A percentile compares a stretch with the other conserved stretches of the same genome.
Conservation (phyloP, 768 basidiomycete genomes). For the Rhizopogon vulgaris region DNA sequence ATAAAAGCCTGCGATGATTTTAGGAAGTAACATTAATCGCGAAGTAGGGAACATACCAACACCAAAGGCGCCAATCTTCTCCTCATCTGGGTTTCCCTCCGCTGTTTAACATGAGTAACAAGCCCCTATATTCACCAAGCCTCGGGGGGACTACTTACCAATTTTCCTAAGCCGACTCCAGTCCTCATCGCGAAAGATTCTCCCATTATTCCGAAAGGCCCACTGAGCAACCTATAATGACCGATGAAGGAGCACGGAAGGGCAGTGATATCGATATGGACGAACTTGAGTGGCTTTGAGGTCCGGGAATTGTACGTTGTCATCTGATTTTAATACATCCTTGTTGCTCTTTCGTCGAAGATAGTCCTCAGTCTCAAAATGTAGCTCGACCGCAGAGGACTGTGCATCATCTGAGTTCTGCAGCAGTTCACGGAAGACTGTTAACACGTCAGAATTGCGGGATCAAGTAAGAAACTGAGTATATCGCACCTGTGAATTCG, state of each 20-base stretch:
- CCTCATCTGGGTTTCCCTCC: constrained; percentile 90
- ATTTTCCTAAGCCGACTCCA: constrained; percentile 91
- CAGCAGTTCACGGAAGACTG: constrained; percentile 75
- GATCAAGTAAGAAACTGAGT: background rate
- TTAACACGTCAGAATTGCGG: background rate
- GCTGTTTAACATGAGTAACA: constrained; percentile 35
- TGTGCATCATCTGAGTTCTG: constrained; percentile 96
- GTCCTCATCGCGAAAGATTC: constrained; percentile 75
- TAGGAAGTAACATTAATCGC: background rate
- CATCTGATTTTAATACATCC: constrained; percentile 7
- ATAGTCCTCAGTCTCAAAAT: constrained; percentile 61
- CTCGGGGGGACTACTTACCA: constrained; percentile 33
- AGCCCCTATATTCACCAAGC: background rate
- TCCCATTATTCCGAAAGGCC: constrained; percentile 86
- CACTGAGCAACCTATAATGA: constrained; percentile 63
- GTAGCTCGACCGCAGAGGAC: constrained; percentile 69
- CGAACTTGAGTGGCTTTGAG: constrained; percentile 53
- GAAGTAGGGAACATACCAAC: constrained; percentile 45
- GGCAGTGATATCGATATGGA: background rate
- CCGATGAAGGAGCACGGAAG: background rate
- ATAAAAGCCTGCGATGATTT: constrained; percentile 52
- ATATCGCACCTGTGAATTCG: constrained; percentile 68
- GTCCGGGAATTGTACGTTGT: constrained; percentile 42
- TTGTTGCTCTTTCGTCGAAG: constrained; percentile 25
- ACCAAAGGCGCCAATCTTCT: constrained; percentile 93